Evolutionary conservation across 352 stramenopile genomes (phyloP), one percentile per base, ranked within the genome.

Genomic region (Globisporangium solare): DNA sequence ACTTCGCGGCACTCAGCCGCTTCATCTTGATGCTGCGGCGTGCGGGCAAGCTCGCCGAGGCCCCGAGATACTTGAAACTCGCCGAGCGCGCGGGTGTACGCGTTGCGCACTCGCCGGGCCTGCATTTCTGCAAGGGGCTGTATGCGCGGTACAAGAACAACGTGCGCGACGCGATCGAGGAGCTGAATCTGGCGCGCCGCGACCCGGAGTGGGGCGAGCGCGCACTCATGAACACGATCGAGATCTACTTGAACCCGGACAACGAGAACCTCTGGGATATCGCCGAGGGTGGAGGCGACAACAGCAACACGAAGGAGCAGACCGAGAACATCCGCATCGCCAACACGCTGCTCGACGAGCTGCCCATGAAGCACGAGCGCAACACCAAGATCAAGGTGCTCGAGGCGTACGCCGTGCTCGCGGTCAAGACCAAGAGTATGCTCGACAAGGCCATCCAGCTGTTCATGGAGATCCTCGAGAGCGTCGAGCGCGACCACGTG

Each of bases 221-320:
- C 8, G 88, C 93, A 40, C 74, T 98, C n/a, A 79, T 92, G 39
- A 82, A 97, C 60, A 96, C 98, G 85, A 90, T 96, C 50, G 82
- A 98, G 68, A 92, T 98, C 47, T 98, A 98, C 61, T 58, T 98
- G 22, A 97, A 96, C 55, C 92, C 92, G 7, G 92, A 98, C 64
- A 93, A 94, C 21, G 90, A 96, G 42, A 96, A 96, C 54, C 48
- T 97, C 13, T 98, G 91, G 91, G 87, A 97, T n/a, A 62, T 70
- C 11, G 60, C 45, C 10, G 67, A 65, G 37, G 56, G 35, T 21
- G 48, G 56, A 20, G 41, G 56, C 43, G 64, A 56, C 12, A 58
- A 50, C n/a, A 61, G 60, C 48, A 83, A 89, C 56, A 77, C 62
- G 10, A 95, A 90, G 50, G 83, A 93, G 49, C 76, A 88, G 51